Percentiles rank a stretch among this genome's conserved stretches.
phyloP scores from a whole-genome alignment of 2,329 filamentous ascomycete species.

The Cephalotrichum gorgonifer region DNA sequence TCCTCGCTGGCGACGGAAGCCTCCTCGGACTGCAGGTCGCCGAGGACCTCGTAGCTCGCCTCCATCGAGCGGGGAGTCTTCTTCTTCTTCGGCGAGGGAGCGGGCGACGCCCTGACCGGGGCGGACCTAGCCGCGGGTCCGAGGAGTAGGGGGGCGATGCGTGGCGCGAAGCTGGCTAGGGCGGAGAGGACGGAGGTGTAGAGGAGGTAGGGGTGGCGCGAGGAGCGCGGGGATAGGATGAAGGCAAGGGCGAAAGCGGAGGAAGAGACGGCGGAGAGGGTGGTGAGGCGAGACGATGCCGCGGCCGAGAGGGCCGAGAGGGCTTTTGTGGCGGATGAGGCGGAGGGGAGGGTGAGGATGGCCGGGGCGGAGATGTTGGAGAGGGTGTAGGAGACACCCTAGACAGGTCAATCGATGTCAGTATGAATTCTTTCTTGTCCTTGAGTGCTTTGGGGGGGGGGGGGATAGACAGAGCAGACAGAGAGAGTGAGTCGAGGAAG shows the following conservation, averaged over 20 bases:
- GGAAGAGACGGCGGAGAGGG: slow-evolving; percentile 58
- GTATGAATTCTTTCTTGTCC: neutral
- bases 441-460: neutral
- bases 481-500: neutral
- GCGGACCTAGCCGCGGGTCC: slow-evolving; percentile 13
- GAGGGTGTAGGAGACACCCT: slow-evolving; percentile 86
- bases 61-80: slow-evolving; percentile 40
- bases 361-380: slow-evolving; percentile 69
- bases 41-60: slow-evolving; percentile 60
- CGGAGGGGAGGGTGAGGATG: slow-evolving; percentile 70
- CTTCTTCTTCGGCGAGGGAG: slow-evolving; percentile 14
- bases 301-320: slow-evolving; percentile 56
- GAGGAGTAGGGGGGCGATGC: slow-evolving; percentile 33
- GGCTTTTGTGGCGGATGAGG: slow-evolving; percentile 58
- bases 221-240: slow-evolving; percentile 59
- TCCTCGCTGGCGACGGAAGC: slow-evolving; percentile 32
- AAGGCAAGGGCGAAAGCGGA: slow-evolving; percentile 70
- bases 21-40: slow-evolving; percentile 38
- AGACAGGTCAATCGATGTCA: slow-evolving; percentile 6
- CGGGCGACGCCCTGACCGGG: slow-evolving; percentile 15
- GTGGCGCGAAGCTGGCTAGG: slow-evolving; percentile 46
- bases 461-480: neutral
- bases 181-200: slow-evolving; percentile 67
- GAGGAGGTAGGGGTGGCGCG: slow-evolving; percentile 79
- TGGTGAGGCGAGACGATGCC: slow-evolving; percentile 54